Conservation (phyloP, 805 yeast genomes). For the Ogataea nitratoaversa region DNA sequence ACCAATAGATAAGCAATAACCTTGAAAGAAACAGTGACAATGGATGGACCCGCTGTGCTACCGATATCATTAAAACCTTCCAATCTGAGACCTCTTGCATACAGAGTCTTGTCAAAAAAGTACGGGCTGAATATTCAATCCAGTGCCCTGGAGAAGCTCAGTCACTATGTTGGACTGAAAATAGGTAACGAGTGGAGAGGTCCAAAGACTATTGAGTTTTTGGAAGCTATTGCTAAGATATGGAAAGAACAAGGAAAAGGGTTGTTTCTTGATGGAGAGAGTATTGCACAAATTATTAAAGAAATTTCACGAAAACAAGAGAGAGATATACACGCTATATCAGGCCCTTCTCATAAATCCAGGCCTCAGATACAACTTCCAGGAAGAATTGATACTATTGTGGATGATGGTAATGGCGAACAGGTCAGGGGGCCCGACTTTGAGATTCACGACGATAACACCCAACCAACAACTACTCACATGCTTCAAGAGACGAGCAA, state of each 20-base stretch:
- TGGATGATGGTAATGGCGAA: constrained; percentile 1
- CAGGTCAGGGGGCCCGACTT: constrained; percentile 1
- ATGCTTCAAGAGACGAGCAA: neutral
- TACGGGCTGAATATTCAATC: constrained; percentile 89
- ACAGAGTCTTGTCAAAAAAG: constrained; percentile 83
- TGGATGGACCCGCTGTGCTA: constrained; percentile 42
- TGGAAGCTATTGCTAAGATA: constrained; percentile 72
- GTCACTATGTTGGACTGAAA: constrained; percentile 68
- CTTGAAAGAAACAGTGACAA: neutral
- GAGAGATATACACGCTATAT: constrained; percentile 5
- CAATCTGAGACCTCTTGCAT: constrained; percentile 86
- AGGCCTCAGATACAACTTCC: neutral
- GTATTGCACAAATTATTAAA: constrained; percentile 56
- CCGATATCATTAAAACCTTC: constrained; percentile 80
- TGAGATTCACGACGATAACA: constrained; percentile 12
- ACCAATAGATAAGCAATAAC: neutral
- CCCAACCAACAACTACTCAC: constrained; percentile 47
- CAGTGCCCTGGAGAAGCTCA: constrained; percentile 68
- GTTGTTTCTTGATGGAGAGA: constrained; percentile 73
- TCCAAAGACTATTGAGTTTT: constrained; percentile 50
- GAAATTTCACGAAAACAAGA: constrained; percentile 36
- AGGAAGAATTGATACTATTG: constrained; percentile 4
- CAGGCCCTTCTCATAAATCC: neutral
- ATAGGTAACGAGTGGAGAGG: constrained; percentile 89
- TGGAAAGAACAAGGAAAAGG: constrained; percentile 94